These are phyloP conservation scores for Hevea brasiliensis DNA, from an alignment of 345 rosid species.

Conservation along the genomic window DNA sequence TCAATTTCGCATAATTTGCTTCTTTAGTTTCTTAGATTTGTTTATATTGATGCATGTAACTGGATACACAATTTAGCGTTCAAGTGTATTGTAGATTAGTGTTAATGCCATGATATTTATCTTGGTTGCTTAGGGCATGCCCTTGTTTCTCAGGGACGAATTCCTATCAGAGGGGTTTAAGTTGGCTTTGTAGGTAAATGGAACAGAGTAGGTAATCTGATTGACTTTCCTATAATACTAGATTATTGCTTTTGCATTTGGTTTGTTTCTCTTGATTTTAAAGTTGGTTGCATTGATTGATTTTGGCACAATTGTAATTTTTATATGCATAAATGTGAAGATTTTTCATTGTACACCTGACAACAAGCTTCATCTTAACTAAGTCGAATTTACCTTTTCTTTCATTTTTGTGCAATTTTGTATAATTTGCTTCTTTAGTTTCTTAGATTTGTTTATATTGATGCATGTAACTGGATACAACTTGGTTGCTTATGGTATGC, in stretches of 20 bases:
- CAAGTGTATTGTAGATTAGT: not conserved
- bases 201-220: not conserved
- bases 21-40: not conserved
- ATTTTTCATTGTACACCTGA: no score
- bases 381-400: not conserved
- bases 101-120: not conserved
- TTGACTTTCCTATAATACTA: not conserved
- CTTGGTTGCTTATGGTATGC: not conserved
- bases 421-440: not conserved
- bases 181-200: not conserved
- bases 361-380: not conserved
- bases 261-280: not conserved
- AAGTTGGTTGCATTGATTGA: not conserved
- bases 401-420: not conserved
- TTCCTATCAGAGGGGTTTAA: conserved; percentile 5
- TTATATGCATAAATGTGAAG: not conserved
- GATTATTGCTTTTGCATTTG: not conserved
- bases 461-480: not conserved
- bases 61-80: not conserved
- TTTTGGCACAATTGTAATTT: not conserved
- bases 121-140: not conserved
- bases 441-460: not conserved
- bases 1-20: not conserved
- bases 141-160: not conserved
- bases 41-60: not conserved